phyloP scores from a whole-genome alignment of 1,284 basidiomycete species.

The Ustanciosporium gigantosporum region DNA sequence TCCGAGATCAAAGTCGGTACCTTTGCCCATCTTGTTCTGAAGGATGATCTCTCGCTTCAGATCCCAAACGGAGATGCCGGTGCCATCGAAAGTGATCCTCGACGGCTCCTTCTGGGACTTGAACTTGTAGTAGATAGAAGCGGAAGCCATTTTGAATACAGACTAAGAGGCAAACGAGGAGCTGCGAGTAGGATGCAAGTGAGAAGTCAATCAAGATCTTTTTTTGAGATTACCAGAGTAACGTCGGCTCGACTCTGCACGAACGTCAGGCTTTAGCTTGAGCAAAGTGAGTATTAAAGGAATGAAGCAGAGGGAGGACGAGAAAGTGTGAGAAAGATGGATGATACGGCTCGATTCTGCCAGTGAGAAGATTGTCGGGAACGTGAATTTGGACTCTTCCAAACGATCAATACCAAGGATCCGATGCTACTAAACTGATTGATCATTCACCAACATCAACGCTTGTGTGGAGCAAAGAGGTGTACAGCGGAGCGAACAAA shows the following conservation, averaged over 20 bases:
- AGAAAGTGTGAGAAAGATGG: too few species aligned
- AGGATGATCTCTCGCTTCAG: slow-evolving; percentile 97
- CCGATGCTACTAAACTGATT: slow-evolving; percentile 24
- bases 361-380: too few species aligned
- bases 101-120: slow-evolving; percentile 92
- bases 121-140: slow-evolving; percentile 92
- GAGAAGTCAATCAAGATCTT: too few species aligned
- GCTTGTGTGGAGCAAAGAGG: slow-evolving; percentile 5
- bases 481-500: too few species aligned
- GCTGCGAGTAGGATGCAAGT: not conserved
- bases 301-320: too few species aligned
- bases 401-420: too few species aligned
- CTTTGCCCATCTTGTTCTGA: slow-evolving; percentile 91
- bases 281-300: too few species aligned
- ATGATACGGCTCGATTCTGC: too few species aligned
- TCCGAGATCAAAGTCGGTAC: slow-evolving; percentile 92
- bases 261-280: too few species aligned
- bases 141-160: slow-evolving; percentile 55
- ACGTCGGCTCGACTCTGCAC: too few species aligned
- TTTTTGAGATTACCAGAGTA: too few species aligned
- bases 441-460: slow-evolving; percentile 44
- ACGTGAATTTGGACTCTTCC: slow-evolving; percentile 6
- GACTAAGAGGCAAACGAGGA: too few species aligned
- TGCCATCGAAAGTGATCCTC: slow-evolving; percentile 94
- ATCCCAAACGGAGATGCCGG: slow-evolving; percentile 97